These are phyloP conservation scores for Solanum habrochaites DNA, from an alignment of 257 asterid genomes.

Conservation along the genomic window DNA sequence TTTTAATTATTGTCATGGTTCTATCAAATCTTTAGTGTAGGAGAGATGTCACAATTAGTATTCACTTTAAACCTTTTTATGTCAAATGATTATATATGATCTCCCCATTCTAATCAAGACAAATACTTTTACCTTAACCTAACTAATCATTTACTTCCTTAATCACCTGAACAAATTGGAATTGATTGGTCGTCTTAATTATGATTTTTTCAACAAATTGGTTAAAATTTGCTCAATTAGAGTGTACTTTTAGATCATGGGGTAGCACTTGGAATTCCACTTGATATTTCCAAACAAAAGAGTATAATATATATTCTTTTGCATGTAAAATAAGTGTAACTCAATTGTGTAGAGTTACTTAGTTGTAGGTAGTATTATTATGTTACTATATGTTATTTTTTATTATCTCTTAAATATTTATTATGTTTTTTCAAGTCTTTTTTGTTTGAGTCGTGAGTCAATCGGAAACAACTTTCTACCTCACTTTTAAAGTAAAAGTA, in stretches of 20 bases:
- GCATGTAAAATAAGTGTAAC: background rate
- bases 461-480: accelerated
- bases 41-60: background rate
- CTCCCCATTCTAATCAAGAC: background rate
- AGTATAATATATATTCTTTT: background rate
- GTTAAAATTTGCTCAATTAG: background rate
- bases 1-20: background rate
- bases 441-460: accelerated
- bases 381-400: background rate
- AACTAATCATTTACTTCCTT: background rate
- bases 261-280: background rate
- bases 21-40: background rate
- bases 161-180: background rate
- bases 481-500: background rate
- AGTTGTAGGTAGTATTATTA: background rate
- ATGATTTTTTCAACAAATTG: background rate
- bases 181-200: background rate
- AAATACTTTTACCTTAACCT: background rate
- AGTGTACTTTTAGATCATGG: background rate
- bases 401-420: background rate
- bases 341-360: background rate
- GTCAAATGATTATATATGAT: background rate
- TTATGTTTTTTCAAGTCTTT: background rate
- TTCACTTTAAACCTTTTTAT: background rate
- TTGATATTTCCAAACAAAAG: background rate